These are phyloP conservation scores for Nannochloropsis salina DNA, from an alignment of 108 stramenopile species.

Conservation along the genomic window DNA sequence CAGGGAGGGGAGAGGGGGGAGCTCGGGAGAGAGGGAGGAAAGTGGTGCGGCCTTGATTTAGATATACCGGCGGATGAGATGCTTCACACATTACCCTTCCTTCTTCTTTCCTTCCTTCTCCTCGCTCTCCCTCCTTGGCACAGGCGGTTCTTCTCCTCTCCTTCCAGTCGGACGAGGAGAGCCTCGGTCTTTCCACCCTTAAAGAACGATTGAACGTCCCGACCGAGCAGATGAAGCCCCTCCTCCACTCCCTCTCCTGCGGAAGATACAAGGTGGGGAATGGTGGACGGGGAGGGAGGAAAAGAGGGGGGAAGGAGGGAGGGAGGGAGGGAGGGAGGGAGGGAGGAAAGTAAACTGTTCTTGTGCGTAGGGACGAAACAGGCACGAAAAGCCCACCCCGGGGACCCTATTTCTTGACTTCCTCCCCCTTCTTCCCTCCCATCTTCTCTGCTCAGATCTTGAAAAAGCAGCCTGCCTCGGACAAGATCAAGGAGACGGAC, in stretches of 20 bases:
- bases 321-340: neutral
- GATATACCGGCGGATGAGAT: neutral
- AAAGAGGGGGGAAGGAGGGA: constrained; percentile 31
- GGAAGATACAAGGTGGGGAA: constrained; percentile 88
- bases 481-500: constrained; percentile 80
- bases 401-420: neutral
- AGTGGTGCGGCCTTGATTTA: neutral
- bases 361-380: too few relatives aligned
- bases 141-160: constrained; percentile 45
- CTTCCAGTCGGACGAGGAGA: constrained; percentile 31
- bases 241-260: constrained; percentile 93
- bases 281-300: constrained; percentile 40
- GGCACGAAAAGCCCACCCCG: too few relatives aligned
- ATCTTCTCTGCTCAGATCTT: neutral
- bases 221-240: constrained; percentile 79
- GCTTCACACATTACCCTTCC: neutral
- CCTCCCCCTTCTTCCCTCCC: constrained; percentile 21
- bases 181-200: constrained; percentile 24
- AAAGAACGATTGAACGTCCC: constrained; percentile 61
- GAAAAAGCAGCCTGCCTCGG: constrained; percentile 68
- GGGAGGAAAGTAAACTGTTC: too few relatives aligned
- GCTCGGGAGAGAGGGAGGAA: neutral
- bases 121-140: neutral
- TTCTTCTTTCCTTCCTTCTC: neutral
- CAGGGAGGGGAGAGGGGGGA: constrained; percentile 35